Base-by-base conservation (phyloP, 2,329 filamentous ascomycete species). In the Helotiales sp. region DNA sequence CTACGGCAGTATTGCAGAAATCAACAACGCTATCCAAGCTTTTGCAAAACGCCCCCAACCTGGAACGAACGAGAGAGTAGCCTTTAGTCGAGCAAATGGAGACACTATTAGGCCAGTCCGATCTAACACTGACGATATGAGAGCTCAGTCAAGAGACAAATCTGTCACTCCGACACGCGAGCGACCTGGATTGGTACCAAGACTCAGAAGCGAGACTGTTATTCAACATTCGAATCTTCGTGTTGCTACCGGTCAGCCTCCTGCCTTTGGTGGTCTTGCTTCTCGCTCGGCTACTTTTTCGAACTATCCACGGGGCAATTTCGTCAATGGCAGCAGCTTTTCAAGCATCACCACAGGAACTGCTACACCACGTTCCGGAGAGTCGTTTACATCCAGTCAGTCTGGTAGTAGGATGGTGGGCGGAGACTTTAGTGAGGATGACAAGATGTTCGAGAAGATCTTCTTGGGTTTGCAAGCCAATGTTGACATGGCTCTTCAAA, bases 371-470 rank as follows among this genome's bases (percentile, higher is more conserved):
- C 86, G 90, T 24, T 96, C 91, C 7, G 89, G 88, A 42, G 91
- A 96, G 67, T 91, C 90, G 0, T 96, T 95, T 70, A 81, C 79
- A 1, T 85, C 87, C 17, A 60, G 57, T 27, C 63, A 62, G n/a
- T 59, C 61, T 50, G 67, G 68, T 22, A 65, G 64, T 48, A 44
- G 40, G 12, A 44, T 27, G 9, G 71, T 62, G 73, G 66, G 68
- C 72, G 66, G 69, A 69, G 89, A 91, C 51, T 83, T 87, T 50
- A 82, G 82, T 2, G 89, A 91, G 63, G 91, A 96, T 62, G 91
- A 96, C 66, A 81, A 83, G 15, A 82, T 87, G 27, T 96, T 96
- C 64, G 93, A 96, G 62, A 84, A 80, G 60, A 91, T 97, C 22
- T 96, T 90, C 75, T 70, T 91, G 31, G 88, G 89, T 46, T 77